phyloP scores from a whole-genome alignment of 2,329 filamentous ascomycete genomes.

The Cytospora piceae region DNA sequence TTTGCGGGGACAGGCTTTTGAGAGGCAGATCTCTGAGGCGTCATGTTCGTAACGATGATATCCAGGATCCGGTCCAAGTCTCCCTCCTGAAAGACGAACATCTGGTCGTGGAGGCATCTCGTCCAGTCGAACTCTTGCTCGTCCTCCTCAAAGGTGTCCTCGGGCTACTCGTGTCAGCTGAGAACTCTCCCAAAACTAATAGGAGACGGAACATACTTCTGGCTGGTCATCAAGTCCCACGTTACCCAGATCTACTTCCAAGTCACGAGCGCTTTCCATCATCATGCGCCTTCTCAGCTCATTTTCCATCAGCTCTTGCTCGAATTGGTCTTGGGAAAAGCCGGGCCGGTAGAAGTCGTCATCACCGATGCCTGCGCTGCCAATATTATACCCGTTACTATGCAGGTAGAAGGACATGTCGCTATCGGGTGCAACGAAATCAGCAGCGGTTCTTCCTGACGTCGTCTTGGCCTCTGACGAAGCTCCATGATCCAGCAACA shows the following conservation, averaged over 20 bases:
- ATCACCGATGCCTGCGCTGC: conserved; percentile 76
- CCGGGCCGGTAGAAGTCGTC: conserved; percentile 89
- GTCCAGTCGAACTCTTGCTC: conserved; percentile 96
- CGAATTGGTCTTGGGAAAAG: conserved; percentile 89
- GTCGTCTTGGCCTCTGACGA: conserved; percentile 96
- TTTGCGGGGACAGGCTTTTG: conserved; percentile 98
- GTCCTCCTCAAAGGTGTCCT: conserved; percentile 84
- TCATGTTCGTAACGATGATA: conserved; percentile 98
- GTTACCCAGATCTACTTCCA: conserved; percentile 95
- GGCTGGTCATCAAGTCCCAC: conserved; percentile 94
- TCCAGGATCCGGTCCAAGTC: conserved; percentile 91
- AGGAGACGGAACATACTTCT: conserved; percentile 59
- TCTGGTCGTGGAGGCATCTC: conserved; percentile 92
- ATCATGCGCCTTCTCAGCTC: conserved; percentile 97
- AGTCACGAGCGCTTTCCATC: conserved; percentile 96
- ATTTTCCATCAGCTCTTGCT: conserved; percentile 96
- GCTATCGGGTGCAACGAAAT: conserved; percentile 93
- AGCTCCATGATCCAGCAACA: conserved; percentile 87
- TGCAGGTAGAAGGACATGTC: conserved; percentile 96
- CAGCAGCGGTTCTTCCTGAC: conserved; percentile 89
- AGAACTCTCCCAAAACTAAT: neutral
- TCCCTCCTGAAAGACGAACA: conserved; percentile 98
- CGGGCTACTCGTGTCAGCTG: conserved; percentile 49
- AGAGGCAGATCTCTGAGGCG: conserved; percentile 89
- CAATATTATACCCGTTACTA: conserved; percentile 90